Evolutionary conservation across 768 basidiomycete species (phyloP).

Genomic region (Mycena belliarum): DNA sequence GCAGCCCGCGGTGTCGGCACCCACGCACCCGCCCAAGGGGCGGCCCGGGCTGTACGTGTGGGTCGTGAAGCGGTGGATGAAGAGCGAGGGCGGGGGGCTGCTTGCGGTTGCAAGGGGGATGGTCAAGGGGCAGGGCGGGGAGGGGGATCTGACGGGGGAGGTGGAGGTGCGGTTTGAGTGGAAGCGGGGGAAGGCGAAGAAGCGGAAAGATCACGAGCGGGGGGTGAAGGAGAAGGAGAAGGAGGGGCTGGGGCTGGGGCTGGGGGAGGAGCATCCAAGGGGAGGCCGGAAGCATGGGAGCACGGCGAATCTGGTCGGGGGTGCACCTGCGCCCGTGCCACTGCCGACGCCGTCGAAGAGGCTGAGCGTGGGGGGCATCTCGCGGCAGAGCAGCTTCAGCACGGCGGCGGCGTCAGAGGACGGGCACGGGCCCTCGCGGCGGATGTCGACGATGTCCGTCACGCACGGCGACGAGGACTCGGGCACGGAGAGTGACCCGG

Average conservation of each 20-base stretch:
- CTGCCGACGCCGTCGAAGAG: constrained; percentile 28
- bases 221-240: constrained; percentile 25
- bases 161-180: constrained; percentile 83
- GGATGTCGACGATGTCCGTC: neutral
- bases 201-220: constrained; percentile 30
- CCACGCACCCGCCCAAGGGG: constrained; percentile 22
- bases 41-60: constrained; percentile 69
- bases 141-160: constrained; percentile 33
- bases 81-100: constrained; percentile 46
- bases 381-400: constrained; percentile 38
- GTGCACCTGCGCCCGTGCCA: too few relatives aligned
- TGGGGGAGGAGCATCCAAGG: constrained; percentile 6
- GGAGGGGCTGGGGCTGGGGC: constrained; percentile 20
- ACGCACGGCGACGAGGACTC: constrained; percentile 40
- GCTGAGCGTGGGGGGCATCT: constrained; percentile 38
- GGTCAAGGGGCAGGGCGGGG: constrained; percentile 12
- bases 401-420: constrained; percentile 31
- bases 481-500: constrained; percentile 87
- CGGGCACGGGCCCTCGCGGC: constrained; percentile 26
- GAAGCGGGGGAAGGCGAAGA: constrained; percentile 51
- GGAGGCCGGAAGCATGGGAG: constrained; percentile 9
- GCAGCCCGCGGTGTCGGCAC: constrained; percentile 15
- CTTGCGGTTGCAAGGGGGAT: constrained; percentile 32
- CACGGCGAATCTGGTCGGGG: constrained; percentile 2
- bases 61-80: constrained; percentile 77